Percentiles rank a stretch among this genome's conserved stretches.
Evolutionary conservation across 768 basidiomycete genomes (phyloP).

Genomic region (Sarcodon sp.): DNA sequence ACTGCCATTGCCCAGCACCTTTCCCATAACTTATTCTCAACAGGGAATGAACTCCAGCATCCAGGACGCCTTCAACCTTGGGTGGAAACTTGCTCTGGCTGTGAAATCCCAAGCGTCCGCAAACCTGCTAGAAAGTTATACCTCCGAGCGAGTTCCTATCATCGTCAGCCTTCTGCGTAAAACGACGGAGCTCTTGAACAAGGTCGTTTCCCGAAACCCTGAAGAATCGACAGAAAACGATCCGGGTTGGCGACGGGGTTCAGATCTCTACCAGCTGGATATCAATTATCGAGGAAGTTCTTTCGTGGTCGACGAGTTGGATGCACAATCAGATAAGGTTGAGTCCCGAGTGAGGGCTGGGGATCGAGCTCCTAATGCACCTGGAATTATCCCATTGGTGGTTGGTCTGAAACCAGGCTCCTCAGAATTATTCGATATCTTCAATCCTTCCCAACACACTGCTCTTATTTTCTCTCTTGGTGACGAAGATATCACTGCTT

Average conservation of each 20-base stretch:
- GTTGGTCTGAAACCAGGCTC: background rate
- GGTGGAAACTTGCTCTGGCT: conserved; percentile 18
- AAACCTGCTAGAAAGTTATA: conserved; percentile 14
- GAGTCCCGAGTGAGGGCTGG: conserved; percentile 21
- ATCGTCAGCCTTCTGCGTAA: conserved; percentile 15
- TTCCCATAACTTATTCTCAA: background rate
- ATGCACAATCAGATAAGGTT: conserved; percentile 9
- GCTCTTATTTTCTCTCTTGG: conserved; percentile 15
- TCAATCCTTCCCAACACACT: conserved; percentile 15
- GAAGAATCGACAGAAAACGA: conserved; percentile 21
- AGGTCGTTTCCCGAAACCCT: conserved; percentile 6
- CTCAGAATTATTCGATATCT: conserved; percentile 16
- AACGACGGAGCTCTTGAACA: conserved; percentile 8
- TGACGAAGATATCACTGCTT: background rate
- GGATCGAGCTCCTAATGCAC: conserved; percentile 32
- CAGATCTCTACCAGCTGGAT: conserved; percentile 26
- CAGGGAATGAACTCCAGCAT: conserved; percentile 18
- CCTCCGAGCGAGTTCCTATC: conserved; percentile 17
- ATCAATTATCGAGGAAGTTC: conserved; percentile 42
- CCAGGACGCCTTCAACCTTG: conserved; percentile 17
- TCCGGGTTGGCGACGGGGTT: background rate
- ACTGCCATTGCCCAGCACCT: background rate
- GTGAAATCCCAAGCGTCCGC: conserved; percentile 12
- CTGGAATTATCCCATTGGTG: conserved; percentile 12
- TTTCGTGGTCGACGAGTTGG: conserved; percentile 27